Evolutionary conservation across 306 rosid species (phyloP).

Genomic region (Citrullus amarus): DNA sequence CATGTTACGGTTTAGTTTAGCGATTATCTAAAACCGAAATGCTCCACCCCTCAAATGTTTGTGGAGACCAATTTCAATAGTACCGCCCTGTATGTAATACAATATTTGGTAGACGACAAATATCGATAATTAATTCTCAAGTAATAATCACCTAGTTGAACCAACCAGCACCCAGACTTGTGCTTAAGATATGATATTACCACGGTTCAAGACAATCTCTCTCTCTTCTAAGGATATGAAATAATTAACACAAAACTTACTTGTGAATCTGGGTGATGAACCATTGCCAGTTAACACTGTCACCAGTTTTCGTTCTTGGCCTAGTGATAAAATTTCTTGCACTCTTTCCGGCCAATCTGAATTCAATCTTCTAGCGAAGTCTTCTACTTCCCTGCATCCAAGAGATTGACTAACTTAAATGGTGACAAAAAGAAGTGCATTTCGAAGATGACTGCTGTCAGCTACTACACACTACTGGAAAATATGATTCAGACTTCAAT

Average conservation of each 20-base stretch:
- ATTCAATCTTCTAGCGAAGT: slow-evolving; percentile 76
- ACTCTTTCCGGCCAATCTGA: slow-evolving; percentile 90
- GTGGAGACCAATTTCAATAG: not conserved
- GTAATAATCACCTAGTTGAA: not conserved
- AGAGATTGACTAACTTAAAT: not conserved
- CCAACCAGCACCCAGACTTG: not conserved
- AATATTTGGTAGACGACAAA: not conserved
- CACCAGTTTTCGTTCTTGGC: slow-evolving; percentile 59
- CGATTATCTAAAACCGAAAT: not conserved
- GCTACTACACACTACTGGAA: not conserved
- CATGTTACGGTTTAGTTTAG: too few relatives aligned
- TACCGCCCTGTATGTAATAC: not conserved
- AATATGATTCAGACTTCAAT: not conserved
- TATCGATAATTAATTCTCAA: not conserved
- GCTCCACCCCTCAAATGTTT: not conserved
- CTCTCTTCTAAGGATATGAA: not conserved
- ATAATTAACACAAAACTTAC: slow-evolving; percentile 25
- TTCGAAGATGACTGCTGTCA: not conserved
- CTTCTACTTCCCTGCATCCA: slow-evolving; percentile 71
- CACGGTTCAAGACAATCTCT: not conserved
- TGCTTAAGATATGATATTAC: not conserved
- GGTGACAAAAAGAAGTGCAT: not conserved
- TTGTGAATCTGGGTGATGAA: slow-evolving; percentile 33
- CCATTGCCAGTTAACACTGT: slow-evolving; percentile 58
- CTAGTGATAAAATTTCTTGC: slow-evolving; percentile 69